Percentiles rank a stretch among this genome's conserved stretches.
Evolutionary conservation across 1,284 basidiomycete species (phyloP).

Genomic region (Peniophora sp.): DNA sequence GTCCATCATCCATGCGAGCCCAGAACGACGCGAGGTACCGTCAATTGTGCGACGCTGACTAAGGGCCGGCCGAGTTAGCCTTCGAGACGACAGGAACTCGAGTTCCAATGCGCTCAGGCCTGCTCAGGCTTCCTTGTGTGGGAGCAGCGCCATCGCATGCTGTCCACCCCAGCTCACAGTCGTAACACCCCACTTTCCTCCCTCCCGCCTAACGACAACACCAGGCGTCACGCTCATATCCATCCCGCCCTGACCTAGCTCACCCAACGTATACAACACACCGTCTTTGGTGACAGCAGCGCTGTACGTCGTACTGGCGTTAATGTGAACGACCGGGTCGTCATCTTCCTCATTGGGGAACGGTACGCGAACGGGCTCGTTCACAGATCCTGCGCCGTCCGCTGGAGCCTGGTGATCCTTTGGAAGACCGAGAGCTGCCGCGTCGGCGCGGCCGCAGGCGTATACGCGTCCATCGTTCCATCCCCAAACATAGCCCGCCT

Average conservation of each 20-base stretch:
- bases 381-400: conserved; percentile 39
- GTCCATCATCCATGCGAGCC: conserved; percentile 54
- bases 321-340: conserved; percentile 70
- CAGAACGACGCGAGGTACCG: conserved; percentile 74
- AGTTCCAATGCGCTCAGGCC: too few species aligned
- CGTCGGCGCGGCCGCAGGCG: conserved; percentile 74
- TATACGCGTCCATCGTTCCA: conserved; percentile 82
- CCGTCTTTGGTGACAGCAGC: conserved; percentile 75
- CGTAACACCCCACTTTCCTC: conserved; percentile 56
- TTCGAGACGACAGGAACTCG: too few species aligned
- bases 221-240: conserved; percentile 51
- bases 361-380: conserved; percentile 56
- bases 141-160: conserved; percentile 62
- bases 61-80: conserved; percentile 83
- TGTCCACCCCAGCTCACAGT: conserved; percentile 64
- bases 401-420: conserved; percentile 51
- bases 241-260: conserved; percentile 55
- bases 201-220: conserved; percentile 60
- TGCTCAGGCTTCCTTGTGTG: too few species aligned
- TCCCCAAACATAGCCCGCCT: conserved; percentile 75
- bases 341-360: conserved; percentile 55
- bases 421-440: conserved; percentile 69
- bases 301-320: conserved; percentile 76
- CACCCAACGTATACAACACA: conserved; percentile 81
- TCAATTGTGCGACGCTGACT: conserved; percentile 77